A percentile compares a stretch with the other conserved stretches of the same genome.
Conservation (phyloP, 371 early-diverging fungal species). For the Apophysomyces trapeziformis region DNA sequence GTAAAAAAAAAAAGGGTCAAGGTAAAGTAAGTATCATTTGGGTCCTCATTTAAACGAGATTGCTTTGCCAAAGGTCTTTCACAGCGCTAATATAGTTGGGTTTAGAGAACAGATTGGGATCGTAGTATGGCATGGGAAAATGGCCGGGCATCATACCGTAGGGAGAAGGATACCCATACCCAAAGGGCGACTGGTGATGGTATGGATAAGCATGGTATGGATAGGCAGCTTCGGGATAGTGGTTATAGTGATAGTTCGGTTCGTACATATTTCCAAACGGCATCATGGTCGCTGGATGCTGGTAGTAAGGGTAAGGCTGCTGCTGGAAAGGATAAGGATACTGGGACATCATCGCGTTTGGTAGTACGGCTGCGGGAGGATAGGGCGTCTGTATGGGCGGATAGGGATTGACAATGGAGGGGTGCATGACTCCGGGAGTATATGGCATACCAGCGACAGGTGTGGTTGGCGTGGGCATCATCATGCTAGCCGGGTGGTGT, state of each 20-base stretch:
- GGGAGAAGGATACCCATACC: not conserved
- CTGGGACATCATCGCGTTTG: not conserved
- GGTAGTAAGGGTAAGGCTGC: not conserved
- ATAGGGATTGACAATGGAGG: too few relatives aligned
- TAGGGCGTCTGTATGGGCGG: not conserved
- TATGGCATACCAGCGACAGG: not conserved
- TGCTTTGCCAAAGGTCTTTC: conserved; percentile 1
- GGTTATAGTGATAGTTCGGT: not conserved
- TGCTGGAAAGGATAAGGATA: not conserved
- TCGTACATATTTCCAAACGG: conserved; percentile 4
- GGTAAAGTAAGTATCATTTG: too few relatives aligned
- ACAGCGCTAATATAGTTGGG: not conserved
- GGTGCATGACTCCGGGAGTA: not conserved
- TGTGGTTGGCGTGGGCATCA: not conserved
- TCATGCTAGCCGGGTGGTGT: not conserved
- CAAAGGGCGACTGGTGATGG: not conserved
- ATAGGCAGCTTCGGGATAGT: not conserved
- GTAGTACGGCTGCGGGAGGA: not conserved
- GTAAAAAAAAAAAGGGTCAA: too few relatives aligned
- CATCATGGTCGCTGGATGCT: not conserved
- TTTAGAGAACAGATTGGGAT: not conserved
- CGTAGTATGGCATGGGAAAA: not conserved
- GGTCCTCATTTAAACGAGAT: not conserved
- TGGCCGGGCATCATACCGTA: not conserved
- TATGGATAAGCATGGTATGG: not conserved